Base-by-base conservation (phyloP, 768 basidiomycete species). In the Lactarius hengduanensis region DNA sequence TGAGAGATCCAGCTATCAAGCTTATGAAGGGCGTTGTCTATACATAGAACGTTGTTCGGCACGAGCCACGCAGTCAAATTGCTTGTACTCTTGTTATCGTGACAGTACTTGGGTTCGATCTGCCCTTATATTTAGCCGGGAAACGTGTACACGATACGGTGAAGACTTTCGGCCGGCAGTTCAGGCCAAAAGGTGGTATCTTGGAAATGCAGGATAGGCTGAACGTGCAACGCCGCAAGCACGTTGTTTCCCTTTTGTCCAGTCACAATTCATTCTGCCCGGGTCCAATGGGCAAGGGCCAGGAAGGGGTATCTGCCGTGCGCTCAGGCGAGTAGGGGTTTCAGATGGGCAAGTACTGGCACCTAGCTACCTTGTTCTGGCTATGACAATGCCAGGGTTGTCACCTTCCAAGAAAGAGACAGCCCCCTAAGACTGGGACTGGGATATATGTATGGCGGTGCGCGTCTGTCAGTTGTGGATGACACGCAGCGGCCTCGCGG, bases 401-500 rank as follows among this genome's bases (percentile, higher is more conserved):
- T 43, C 22, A 26, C n/a, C 66, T 65, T 34, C 57, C 30, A 20
- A 55, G 50, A 9, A 36, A 28, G 45, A 43, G 8, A 36, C 22
- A 54, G 11, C 36, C 32, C 38, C 22, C 45, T 62, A 26, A 53
- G 65, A 53, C 50, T 53, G 13, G 26, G 47, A 26, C 22, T 15
- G 47, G 47, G 11, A 20, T 56, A 61, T 32, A n/a, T 58, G 57
- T 55, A 59, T 36, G 15, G 38, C 38, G 15, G 38, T 40, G 47
- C 55, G 20, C 53, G 30, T 22, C 34, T 47, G 43, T 63, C 57
- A 55, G 41, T 59, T 32, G 57, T 61, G 41, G 28, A 40, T 28
- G 56, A 9, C 68, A 67, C 53, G 68, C 68, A 26, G 57, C 57
- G 40, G 53, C 68, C 68, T 67, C 57, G 58, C 65, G 68, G 43